Evolutionary conservation across 169 alveolate genomes (phyloP), one percentile per base, ranked within the genome.

Genomic region (Plasmodium cynomolgi): DNA sequence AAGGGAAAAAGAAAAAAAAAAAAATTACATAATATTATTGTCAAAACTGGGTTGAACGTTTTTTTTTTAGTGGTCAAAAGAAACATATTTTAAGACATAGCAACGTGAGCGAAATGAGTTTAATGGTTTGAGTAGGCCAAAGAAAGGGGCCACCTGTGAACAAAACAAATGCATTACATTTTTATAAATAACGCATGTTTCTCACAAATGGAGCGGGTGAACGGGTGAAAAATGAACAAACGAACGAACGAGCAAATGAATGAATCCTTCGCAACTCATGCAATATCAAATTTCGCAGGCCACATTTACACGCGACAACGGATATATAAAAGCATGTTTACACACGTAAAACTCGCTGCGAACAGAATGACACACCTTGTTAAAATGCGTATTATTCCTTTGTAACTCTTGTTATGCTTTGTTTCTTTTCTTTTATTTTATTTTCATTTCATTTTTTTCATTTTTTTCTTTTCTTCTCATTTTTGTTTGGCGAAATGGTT

Each of bases 281-380:
- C 37, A 68, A 68, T 23, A 68, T 0, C 17, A 68, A 29, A 68
- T 17, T 29, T 68, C 77, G 20, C 41, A 68, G 39, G 37, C 37
- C 77, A 29, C 37, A 50, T 68, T 68, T 23, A 68, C 77, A 68
- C 77, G n/a, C 77, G 39, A 68, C 77, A 68, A 68, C 77, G 37
- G 39, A 9, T 68, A 26, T 23, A 29, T 68, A 68, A 26, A 68
- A 20, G 77, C 77, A 68, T 26, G 7, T 68, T 68, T 68, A 29
- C 37, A 68, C 37, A 26, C n/a, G 37, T 68, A 68, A 26, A 68
- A 29, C 17, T 26, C 5, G 2, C 6, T 26, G 37, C 37, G 77
- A 68, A 68, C n/a, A 26, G 34, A 68, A 68, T 68, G 37, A 68
- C 31, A 26, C n/a, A 23, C 41, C 1, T 68, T 9, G n/a, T 29